Evolutionary conservation across 306 rosid genomes (phyloP), one percentile per base, ranked within the genome.

Genomic region (Astragalus glycyphyllos): DNA sequence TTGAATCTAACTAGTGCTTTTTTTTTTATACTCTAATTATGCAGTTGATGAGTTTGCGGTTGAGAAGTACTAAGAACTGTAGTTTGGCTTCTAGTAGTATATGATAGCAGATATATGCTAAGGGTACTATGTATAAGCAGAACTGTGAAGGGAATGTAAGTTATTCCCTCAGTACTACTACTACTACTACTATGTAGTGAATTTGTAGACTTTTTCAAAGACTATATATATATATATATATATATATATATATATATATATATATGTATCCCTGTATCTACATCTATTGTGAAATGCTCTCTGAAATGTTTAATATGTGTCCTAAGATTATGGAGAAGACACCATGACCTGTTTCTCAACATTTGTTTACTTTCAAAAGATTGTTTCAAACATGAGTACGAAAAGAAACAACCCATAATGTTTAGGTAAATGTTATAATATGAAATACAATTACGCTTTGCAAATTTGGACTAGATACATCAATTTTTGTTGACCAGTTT

Each of bases 41-140:
- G 86, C 86, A 82, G 86, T 53, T 78, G 75, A 82, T 53, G 70
- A 51, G 63, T 58, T 77, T 49, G 65, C 2, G 31, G n/a, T 46
- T 64, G 65, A 56, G 64, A 37, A 77, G 74, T 48, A 54, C 16
- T 32, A 75, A 62, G 77, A 68, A 41, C 16, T 40, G 60, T 77
- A 81, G 35, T 56, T 73, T 77, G 77, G 49, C 60, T 45, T 78
- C 10, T 77, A 77, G 71, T 62, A 69, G 71, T 62, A 69, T 62
- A 41, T 67, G 79, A 77, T 62, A 62, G 82, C 66, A 56, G 56
- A 78, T 34, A 53, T 63, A 69, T 73, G 38, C 20, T 50, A 54
- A 82, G 68, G 71, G 58, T 78, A 59, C 57, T 50, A 37, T 29
- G 49, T 64, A 64, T 35, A 44, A 64, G 71, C 29, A 49, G 57